A percentile compares a stretch with the other conserved stretches of the same genome.
Evolutionary conservation across 345 rosid species (phyloP).

Genomic region (Populus ilicifolia): DNA sequence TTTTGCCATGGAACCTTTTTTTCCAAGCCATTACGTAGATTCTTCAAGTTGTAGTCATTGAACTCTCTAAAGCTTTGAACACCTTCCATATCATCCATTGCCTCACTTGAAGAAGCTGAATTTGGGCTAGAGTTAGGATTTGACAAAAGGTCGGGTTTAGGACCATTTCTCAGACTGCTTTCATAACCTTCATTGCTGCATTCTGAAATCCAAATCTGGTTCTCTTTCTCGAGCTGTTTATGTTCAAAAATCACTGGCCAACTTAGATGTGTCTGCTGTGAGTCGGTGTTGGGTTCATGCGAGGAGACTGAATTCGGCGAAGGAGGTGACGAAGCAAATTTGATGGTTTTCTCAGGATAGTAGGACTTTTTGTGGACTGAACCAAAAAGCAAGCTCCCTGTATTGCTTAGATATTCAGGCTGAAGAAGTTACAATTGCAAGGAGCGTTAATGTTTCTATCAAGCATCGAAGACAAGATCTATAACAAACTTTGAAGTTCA

Average conservation of each 20-base stretch:
- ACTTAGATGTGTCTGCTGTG: conserved; percentile 20
- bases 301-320: conserved; percentile 42
- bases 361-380: conserved; percentile 18
- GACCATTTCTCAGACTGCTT: conserved; percentile 17
- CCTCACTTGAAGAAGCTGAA: conserved; percentile 79
- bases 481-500: not conserved
- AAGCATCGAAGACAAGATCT: not conserved
- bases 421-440: not conserved
- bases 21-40: conserved; percentile 56
- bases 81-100: conserved; percentile 33
- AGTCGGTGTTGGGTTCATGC: conserved; percentile 24
- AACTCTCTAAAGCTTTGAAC: conserved; percentile 42
- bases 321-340: conserved; percentile 44
- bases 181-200: conserved; percentile 28
- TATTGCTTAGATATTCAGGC: conserved; percentile 40
- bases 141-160: conserved; percentile 49
- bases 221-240: conserved; percentile 30
- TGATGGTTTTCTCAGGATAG: conserved; percentile 27
- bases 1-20: conserved; percentile 72
- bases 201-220: conserved; percentile 43
- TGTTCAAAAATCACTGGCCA: conserved; percentile 48
- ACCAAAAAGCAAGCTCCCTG: conserved; percentile 36
- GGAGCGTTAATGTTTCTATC: not conserved
- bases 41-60: conserved; percentile 45
- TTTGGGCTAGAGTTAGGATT: conserved; percentile 78